phyloP scores from a whole-genome alignment of 2,329 filamentous ascomycete species.

The Curvularia lunata region DNA sequence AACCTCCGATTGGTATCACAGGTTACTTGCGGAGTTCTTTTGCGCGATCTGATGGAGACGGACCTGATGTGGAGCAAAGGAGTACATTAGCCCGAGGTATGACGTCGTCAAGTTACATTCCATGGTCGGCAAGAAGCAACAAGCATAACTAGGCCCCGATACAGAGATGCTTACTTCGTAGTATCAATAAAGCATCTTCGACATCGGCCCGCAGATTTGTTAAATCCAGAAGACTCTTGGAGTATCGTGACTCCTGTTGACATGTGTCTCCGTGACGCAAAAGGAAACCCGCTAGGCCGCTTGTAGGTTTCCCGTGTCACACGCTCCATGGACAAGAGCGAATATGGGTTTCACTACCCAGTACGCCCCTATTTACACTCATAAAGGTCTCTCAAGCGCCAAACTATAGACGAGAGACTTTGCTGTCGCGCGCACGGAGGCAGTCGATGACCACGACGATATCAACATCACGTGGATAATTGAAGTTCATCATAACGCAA shows the following conservation, averaged over 20 bases:
- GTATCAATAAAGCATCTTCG: not conserved
- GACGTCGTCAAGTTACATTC: slow-evolving; percentile 8
- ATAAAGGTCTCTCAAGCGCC: not conserved
- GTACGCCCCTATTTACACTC: not conserved
- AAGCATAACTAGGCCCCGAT: not conserved
- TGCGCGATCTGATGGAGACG: slow-evolving; percentile 6
- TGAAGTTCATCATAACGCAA: not conserved
- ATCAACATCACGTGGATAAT: not conserved
- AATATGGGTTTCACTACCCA: not conserved
- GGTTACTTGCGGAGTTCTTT: not conserved
- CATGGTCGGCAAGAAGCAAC: not conserved
- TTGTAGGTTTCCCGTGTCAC: not conserved
- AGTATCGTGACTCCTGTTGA: not conserved
- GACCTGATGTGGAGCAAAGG: not conserved
- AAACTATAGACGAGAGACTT: not conserved
- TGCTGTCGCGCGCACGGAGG: no score
- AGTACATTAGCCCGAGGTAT: slow-evolving; percentile 2
- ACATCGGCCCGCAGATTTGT: not conserved
- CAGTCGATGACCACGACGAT: not conserved
- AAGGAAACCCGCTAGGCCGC: not conserved
- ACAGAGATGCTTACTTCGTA: not conserved
- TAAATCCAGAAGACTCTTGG: not conserved
- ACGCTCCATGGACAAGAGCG: not conserved
- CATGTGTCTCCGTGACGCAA: not conserved
- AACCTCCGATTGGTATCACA: slow-evolving; percentile 8